Evolutionary conservation across 805 yeast species (phyloP), one percentile per base, ranked within the genome.

Genomic region (Monosporozyma aerobia): DNA sequence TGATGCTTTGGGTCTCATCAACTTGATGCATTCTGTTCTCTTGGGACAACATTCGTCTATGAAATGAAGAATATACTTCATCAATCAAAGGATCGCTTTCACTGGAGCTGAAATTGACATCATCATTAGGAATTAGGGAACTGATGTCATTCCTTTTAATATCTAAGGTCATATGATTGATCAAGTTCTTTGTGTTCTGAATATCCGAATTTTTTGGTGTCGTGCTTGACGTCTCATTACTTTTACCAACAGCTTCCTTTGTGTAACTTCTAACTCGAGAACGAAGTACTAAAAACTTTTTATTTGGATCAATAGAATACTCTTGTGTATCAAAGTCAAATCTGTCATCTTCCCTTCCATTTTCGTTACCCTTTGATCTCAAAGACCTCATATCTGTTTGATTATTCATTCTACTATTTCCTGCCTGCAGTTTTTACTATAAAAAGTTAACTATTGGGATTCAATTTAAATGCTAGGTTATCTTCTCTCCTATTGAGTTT

Each of bases 21-120:
- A 78, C 70, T 57, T 85, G 90, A 1, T 76, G 69, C 78, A 83
- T 81, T 47, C 79, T 73, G 54, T 76, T 76, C 64, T 87, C 95
- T 50, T 82, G 83, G 52, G 78, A 78, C 56, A 77, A 79, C 81
- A 84, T 79, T 41, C 77, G 73, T 44, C 74, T 74, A 66, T 85
- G 90, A 59, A 75, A 78, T 13, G 69, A 55, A 32, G 64, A 59
- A 62, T 71, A 82, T 13, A 70, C 19, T 0, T 63, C 57, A 62
- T 81, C 85, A 1, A 65, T 59, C 48, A 86, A 67, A 4, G 81
- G 79, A 58, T 79, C 83, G 35, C 19, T 32, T 9, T 4, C 7
- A 13, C 14, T 32, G 8, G 11, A 25, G n/a, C 8, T 14, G 19
- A 8, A 13, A 1, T 29, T n/a, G 8, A 5, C 5, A 5, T 44